phyloP scores from a whole-genome alignment of 768 basidiomycete species.

The Leccinum incarnatum region DNA sequence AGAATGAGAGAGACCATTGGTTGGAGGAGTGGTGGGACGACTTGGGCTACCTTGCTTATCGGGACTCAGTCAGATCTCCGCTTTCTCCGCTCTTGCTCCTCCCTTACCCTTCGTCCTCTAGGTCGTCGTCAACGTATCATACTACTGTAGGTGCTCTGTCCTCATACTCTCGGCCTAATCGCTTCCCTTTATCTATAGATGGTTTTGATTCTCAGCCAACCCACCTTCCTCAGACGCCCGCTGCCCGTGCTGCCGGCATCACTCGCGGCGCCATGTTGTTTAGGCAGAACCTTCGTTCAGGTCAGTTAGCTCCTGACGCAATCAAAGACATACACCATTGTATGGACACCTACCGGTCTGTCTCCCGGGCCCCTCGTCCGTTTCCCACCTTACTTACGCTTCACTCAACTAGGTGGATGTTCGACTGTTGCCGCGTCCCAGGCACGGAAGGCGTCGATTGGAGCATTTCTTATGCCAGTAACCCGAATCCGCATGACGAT shows the following conservation, averaged over 20 bases:
- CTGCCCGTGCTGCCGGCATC: conserved; percentile 68
- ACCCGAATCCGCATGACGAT: conserved; percentile 29
- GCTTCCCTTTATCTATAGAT: conserved; percentile 41
- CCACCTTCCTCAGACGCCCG: conserved; percentile 55
- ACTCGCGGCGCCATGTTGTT: conserved; percentile 73
- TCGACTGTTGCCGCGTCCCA: conserved; percentile 83
- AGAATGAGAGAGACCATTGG: conserved; percentile 68
- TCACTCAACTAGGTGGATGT: conserved; percentile 72
- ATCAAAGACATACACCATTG: conserved; percentile 71
- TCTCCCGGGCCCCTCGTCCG: background rate
- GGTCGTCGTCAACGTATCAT: conserved; percentile 91
- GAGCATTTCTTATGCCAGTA: conserved; percentile 66
- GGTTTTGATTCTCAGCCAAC: conserved; percentile 70
- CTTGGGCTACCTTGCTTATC: conserved; percentile 73
- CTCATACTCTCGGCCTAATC: background rate
- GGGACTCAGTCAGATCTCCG: conserved; percentile 64
- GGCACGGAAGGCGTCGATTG: conserved; percentile 74
- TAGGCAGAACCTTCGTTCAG: conserved; percentile 64
- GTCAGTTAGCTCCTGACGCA: conserved; percentile 59
- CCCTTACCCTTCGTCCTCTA: conserved; percentile 27
- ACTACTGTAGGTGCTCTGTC: conserved; percentile 68
- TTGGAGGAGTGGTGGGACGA: conserved; percentile 96
- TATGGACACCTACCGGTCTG: conserved; percentile 84
- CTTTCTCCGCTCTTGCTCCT: background rate
- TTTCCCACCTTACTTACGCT: background rate